phyloP scores from a whole-genome alignment of 2,329 filamentous ascomycete species.

The Beauveria bassiana region DNA sequence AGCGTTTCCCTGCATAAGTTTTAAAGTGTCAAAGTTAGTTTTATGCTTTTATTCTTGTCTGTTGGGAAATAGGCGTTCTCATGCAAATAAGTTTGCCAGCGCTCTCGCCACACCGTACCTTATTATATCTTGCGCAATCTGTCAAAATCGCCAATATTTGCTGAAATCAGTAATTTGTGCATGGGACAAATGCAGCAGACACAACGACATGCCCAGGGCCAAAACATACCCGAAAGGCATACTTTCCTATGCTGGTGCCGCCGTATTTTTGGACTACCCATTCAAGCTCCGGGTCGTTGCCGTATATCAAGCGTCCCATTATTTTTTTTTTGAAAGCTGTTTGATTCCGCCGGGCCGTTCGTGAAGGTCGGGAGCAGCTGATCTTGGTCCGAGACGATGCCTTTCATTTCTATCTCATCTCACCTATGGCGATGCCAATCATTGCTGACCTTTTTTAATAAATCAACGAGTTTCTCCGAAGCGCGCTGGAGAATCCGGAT shows the following conservation, averaged over 20 bases:
- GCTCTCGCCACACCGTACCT: not conserved
- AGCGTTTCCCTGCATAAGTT: not conserved
- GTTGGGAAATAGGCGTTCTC: not conserved
- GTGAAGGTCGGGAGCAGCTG: too few relatives aligned
- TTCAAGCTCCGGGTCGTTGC: not conserved
- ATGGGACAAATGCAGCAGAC: not conserved
- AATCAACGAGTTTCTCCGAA: not conserved
- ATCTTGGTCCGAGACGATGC: too few relatives aligned
- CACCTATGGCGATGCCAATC: not conserved
- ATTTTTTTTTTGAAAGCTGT: not conserved
- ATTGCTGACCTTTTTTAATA: not conserved
- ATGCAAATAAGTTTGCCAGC: not conserved
- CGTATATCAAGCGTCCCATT: not conserved
- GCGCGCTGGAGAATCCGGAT: not conserved
- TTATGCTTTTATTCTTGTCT: not conserved
- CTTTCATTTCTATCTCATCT: too few relatives aligned
- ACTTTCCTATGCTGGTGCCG: slow-evolving; percentile 7
- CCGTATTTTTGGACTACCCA: slow-evolving; percentile 5
- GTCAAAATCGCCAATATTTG: not conserved
- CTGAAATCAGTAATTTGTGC: not conserved
- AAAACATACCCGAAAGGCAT: not conserved
- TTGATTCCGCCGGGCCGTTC: not conserved
- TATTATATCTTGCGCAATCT: not conserved
- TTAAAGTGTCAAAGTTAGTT: slow-evolving; percentile 1
- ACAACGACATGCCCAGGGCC: too few relatives aligned